Evolutionary conservation across 495 filamentous ascomycete species (phyloP).

Genomic region (Aspergillus olivimuriae): DNA sequence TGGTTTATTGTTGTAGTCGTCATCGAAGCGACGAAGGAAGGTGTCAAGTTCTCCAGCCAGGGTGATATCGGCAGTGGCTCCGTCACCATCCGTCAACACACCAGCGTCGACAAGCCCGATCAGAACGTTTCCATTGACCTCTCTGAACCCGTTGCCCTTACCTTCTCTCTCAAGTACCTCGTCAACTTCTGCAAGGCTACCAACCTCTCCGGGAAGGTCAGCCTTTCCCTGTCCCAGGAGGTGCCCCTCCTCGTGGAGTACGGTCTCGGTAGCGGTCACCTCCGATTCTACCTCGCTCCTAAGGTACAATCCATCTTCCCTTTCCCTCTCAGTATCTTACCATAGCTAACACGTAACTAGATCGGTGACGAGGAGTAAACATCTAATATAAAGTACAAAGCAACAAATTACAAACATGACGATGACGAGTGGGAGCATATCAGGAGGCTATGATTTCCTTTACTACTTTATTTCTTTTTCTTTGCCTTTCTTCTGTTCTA

Average conservation of each 20-base stretch:
- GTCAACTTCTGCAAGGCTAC: constrained; percentile 99
- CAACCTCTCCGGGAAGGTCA: constrained; percentile 73
- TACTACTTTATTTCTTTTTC: constrained; percentile 6
- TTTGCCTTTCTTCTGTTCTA: constrained; percentile 16
- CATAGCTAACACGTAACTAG: constrained; percentile 34
- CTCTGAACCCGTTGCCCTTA: constrained; percentile 86
- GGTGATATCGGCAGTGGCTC: constrained; percentile 96
- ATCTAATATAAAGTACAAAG: constrained; percentile 8
- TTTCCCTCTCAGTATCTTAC: neutral
- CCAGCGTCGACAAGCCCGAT: constrained; percentile 84
- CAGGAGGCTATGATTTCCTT: constrained; percentile 28
- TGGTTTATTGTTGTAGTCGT: no score
- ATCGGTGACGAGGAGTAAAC: constrained; percentile 88
- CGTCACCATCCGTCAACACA: constrained; percentile 84
- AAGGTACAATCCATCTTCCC: constrained; percentile 71
- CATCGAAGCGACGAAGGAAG: constrained; percentile 96
- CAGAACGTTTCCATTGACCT: constrained; percentile 83
- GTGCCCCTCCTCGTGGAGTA: constrained; percentile 96
- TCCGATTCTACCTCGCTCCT: constrained; percentile 95
- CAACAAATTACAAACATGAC: constrained; percentile 24
- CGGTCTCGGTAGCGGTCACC: constrained; percentile 73
- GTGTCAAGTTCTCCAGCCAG: constrained; percentile 88
- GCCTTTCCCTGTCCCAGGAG: constrained; percentile 89
- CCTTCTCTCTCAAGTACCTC: constrained; percentile 98
- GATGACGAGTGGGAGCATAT: constrained; percentile 29